Evolutionary conservation across 768 basidiomycete genomes (phyloP).

Genomic region (Rhizopogon sp.): DNA sequence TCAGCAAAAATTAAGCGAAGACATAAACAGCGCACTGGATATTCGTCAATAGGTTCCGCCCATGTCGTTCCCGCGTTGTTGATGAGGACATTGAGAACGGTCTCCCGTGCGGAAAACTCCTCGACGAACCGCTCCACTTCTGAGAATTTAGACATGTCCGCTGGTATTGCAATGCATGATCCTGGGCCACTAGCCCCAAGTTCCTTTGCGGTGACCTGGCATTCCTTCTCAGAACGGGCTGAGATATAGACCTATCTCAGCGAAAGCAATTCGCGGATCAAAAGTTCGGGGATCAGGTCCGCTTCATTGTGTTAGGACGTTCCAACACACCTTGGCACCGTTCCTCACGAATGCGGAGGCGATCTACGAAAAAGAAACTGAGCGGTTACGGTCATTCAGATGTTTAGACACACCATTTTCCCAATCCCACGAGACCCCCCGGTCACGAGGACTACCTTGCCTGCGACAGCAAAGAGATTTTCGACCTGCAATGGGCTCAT

Average conservation of each 20-base stretch:
- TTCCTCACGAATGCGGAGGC: conserved; percentile 59
- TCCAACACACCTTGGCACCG: conserved; percentile 43
- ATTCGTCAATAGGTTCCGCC: conserved; percentile 42
- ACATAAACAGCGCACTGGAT: conserved; percentile 30
- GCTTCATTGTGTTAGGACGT: conserved; percentile 5
- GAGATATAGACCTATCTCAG: conserved; percentile 53
- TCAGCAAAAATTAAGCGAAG: conserved; percentile 4
- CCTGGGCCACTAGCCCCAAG: conserved; percentile 51
- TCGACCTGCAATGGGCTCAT: conserved; percentile 34
- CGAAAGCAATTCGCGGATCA: background rate
- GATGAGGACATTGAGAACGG: conserved; percentile 50
- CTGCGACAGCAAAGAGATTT: conserved; percentile 46
- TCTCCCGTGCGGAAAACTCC: conserved; percentile 48
- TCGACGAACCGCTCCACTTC: conserved; percentile 50
- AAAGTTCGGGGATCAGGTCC: conserved; percentile 6
- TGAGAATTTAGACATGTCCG: conserved; percentile 47
- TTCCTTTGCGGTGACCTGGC: conserved; percentile 45
- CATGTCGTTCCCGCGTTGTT: conserved; percentile 65
- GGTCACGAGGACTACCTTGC: conserved; percentile 54
- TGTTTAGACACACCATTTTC: conserved; percentile 43
- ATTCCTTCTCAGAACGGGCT: conserved; percentile 49
- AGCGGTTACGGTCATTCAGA: conserved; percentile 3
- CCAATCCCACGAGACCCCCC: conserved; percentile 66
- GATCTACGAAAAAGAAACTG: conserved; percentile 36
- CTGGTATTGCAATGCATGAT: conserved; percentile 47